Percentiles rank a stretch among this genome's conserved stretches.
phyloP scores from a whole-genome alignment of 208 protist genomes.

The Porcisia deanei region DNA sequence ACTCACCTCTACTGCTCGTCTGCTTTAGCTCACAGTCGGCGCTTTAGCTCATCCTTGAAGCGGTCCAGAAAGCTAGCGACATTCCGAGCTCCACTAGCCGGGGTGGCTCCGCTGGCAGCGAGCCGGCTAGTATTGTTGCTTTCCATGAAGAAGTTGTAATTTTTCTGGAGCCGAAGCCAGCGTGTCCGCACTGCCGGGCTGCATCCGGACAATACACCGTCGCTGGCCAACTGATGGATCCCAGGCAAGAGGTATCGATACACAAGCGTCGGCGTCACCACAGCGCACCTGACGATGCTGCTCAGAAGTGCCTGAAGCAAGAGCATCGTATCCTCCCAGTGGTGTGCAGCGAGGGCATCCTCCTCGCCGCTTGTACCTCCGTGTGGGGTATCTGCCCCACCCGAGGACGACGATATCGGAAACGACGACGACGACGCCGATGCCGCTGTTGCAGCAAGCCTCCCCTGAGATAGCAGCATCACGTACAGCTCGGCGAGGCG shows the following conservation, averaged over 20 bases:
- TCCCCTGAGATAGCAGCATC: conserved; percentile 20
- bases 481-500: conserved; percentile 41
- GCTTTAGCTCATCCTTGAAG: conserved; percentile 64
- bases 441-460: background rate
- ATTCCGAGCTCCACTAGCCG: conserved; percentile 14
- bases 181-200: conserved; percentile 40
- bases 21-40: conserved; percentile 30
- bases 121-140: conserved; percentile 39
- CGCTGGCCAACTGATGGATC: conserved; percentile 41
- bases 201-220: conserved; percentile 26
- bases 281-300: conserved; percentile 54
- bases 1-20: background rate
- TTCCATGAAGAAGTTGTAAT: conserved; percentile 47
- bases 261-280: conserved; percentile 67
- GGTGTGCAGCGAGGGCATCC: conserved; percentile 5
- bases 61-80: conserved; percentile 47
- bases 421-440: background rate
- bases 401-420: background rate
- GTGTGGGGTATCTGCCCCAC: too few relatives aligned
- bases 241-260: conserved; percentile 53
- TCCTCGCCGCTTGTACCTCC: background rate
- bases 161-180: conserved; percentile 43
- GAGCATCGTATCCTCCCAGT: conserved; percentile 50
- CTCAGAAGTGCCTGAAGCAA: conserved; percentile 42
- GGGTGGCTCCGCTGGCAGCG: background rate